Conservation (phyloP, 2,329 filamentous ascomycete genomes). For the Blumeria hordei region DNA sequence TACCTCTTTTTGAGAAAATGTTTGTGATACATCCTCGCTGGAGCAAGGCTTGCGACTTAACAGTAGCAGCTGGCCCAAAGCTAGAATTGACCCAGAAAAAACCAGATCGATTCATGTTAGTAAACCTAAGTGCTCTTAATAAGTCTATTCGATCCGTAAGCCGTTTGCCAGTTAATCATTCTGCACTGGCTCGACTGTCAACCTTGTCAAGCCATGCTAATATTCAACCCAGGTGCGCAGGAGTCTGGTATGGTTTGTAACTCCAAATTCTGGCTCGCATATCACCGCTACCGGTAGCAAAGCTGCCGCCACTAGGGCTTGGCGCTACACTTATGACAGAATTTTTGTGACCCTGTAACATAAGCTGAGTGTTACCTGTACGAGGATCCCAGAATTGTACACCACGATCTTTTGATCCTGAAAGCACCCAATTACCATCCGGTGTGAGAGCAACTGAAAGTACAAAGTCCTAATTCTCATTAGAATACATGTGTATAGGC, state of each 20-base stretch:
- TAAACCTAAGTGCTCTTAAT: no score
- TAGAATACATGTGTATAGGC: constrained; percentile 2
- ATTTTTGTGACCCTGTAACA: constrained; percentile 98
- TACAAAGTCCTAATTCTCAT: constrained; percentile 58
- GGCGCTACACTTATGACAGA: constrained; percentile 94
- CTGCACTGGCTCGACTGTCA: no score
- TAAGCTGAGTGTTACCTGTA: constrained; percentile 83
- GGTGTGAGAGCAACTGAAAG: constrained; percentile 87
- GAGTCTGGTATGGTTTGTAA: constrained; percentile 24
- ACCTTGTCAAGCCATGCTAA: background rate
- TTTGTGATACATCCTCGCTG: no score
- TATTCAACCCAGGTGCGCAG: background rate
- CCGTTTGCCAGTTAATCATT: no score
- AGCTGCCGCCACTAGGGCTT: constrained; percentile 59
- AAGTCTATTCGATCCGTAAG: no score
- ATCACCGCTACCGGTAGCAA: constrained; percentile 90
- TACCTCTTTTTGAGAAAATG: no score
- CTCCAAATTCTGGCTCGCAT: constrained; percentile 97
- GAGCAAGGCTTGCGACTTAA: no score
- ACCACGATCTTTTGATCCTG: constrained; percentile 86
- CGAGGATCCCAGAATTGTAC: constrained; percentile 97
- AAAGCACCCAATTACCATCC: constrained; percentile 87
- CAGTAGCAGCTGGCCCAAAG: no score
- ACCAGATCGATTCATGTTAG: no score
- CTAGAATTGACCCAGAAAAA: no score